Evolutionary conservation across 768 basidiomycete species (phyloP), one percentile per base, ranked within the genome.

Genomic region (Rhodotorula taiwanensis): DNA sequence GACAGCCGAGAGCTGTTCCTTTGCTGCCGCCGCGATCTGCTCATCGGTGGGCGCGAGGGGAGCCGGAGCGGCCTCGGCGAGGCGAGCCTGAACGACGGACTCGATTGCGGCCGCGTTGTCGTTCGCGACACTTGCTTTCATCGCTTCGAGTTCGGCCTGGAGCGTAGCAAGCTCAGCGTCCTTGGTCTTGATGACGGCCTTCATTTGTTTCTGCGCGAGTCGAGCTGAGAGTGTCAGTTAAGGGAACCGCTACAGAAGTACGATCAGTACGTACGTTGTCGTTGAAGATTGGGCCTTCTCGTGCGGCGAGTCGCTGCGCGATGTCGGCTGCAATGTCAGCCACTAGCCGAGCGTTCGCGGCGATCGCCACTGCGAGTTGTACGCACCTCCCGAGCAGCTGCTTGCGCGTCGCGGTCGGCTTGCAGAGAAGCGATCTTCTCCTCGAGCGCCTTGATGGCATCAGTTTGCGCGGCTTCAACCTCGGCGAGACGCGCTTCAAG

Each of bases 21-120:
- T 62, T 28, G 65, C 71, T 10, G 51, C 61, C 21, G 58, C 62
- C 31, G 69, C 67, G 60, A 61, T 28, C 47, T 48, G 60, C 33
- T 70, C 71, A 23, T 33, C 67, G 13, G 70, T 58, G 20, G 59
- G 45, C 16, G 55, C 58, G 42, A 69, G 54, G 8, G 63, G 49
- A 14, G 68, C 54, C 25, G 74, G 70, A 36, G 72, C 60, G 5
- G 70, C 43, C 34, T 50, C 67, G 53, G 61, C 58, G 27, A 67
- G 34, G 18, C 66, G 66, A 15, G 57, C 39, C 27, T 67, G 58
- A 4, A 67, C 66, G 50, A 51, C 54, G 23, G 61, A 11, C 20
- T 62, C 61, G 61, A 67, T 71, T 48, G 67, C 55, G 20, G 65
- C 60, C 41, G 67, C 33, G 57, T 67, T 62, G 55, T 62, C 61